Evolutionary conservation across 495 filamentous ascomycete species (phyloP).

Genomic region (Thozetella sp.): DNA sequence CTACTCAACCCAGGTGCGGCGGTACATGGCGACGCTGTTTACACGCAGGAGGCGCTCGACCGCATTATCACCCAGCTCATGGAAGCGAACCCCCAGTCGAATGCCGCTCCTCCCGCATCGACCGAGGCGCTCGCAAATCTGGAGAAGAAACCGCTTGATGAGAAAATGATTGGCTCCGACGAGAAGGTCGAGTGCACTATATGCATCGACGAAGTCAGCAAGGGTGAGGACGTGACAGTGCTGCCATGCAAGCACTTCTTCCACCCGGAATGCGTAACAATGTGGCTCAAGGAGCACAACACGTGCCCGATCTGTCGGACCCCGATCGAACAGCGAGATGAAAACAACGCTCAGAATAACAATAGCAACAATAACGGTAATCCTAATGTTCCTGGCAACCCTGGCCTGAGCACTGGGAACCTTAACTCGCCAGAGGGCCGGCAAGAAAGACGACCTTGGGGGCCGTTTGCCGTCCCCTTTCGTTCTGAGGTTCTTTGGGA

Average conservation of each 20-base stretch:
- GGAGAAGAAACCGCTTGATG: conserved; percentile 67
- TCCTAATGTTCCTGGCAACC: background rate
- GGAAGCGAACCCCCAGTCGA: conserved; percentile 74
- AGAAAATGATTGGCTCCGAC: conserved; percentile 64
- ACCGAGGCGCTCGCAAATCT: conserved; percentile 72
- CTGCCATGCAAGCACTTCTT: conserved; percentile 95
- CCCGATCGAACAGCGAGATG: conserved; percentile 56
- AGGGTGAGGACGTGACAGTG: conserved; percentile 74
- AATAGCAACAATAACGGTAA: background rate
- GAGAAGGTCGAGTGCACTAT: conserved; percentile 80
- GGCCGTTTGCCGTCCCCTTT: background rate
- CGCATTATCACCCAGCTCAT: conserved; percentile 85
- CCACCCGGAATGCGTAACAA: conserved; percentile 72
- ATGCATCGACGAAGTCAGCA: conserved; percentile 84
- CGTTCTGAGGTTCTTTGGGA: conserved; percentile 1
- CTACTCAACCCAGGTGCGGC: conserved; percentile 60
- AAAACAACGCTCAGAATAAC: background rate
- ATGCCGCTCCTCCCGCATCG: conserved; percentile 81
- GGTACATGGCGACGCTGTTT: conserved; percentile 82
- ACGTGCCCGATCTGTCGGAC: conserved; percentile 89
- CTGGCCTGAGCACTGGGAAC: background rate
- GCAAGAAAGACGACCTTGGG: background rate
- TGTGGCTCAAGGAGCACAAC: conserved; percentile 86
- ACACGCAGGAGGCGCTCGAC: conserved; percentile 87
- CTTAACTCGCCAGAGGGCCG: background rate